Evolutionary conservation across 1,284 basidiomycete genomes (phyloP), one percentile per base, ranked within the genome.

Genomic region (Naganishia cerealis): DNA sequence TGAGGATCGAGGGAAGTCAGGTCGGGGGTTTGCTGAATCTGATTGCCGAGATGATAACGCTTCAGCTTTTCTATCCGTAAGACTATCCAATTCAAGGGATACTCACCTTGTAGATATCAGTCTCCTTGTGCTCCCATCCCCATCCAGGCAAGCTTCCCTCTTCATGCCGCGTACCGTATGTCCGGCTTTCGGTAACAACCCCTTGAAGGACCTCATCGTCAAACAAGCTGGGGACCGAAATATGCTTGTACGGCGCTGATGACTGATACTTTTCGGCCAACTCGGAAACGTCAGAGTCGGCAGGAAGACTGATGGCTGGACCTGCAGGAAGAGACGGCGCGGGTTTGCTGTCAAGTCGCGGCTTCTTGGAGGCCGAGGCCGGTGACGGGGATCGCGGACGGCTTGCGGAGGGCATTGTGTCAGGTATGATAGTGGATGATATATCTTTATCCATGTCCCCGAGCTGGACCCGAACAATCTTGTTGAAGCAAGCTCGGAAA

Each of bases 11-110:
- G 88, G 74, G 96, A 98, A 13, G 94, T 91, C 29, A 99, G 87
- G 81, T 99, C 95, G 71, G 95, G 95, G 0, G 94, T 97, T 84
- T 98, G 95, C 80, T 95, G 91, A 74, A 99, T 91, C 92, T 94
- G 56, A 1, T 38, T 55, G 65, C 66, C 50, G 33, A 50, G 58
- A 13, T 29, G 42, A 29, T 21, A 53, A 18, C 56, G 21, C n/a
- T 55, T 70, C 50, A 57, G 43, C 38, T 1, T 50, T 33, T 26
- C 16, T 15, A 15, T 36, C 39, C 26, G 12, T 21, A 57, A 16
- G n/a, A n/a, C 6, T n/a, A 7, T 50, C 8, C 46, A 5, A 24
- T 52, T 46, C 39, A 33, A 6, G 9, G 6, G 71, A 24, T 7
- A 70, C 83, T 67, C 70, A 90, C 92, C 86, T 94, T 95, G 87